These are phyloP conservation scores for Yarrowia divulgata DNA, from an alignment of 805 yeast species.

Conservation along the genomic window DNA sequence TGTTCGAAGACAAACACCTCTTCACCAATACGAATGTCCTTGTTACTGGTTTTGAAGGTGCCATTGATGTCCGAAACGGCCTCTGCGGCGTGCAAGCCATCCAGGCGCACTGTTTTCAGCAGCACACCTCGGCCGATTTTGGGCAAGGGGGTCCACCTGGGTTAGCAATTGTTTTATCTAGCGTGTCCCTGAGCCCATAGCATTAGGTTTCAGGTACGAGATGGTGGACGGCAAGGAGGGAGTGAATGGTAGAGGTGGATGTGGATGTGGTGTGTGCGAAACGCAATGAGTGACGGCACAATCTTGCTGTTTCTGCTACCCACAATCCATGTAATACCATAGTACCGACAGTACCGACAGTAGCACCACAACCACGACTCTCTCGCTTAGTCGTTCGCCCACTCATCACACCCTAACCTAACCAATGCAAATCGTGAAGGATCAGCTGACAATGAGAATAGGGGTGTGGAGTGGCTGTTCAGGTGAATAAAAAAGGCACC, in stretches of 20 bases:
- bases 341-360: no score
- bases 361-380: no score
- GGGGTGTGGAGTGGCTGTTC: not conserved
- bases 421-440: conserved; percentile 1
- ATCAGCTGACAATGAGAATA: conserved; percentile 2
- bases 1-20: conserved; percentile 76
- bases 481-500: not conserved
- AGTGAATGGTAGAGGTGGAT: not conserved
- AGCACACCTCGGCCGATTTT: conserved; percentile 47
- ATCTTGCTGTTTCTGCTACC: no score
- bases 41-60: conserved; percentile 19
- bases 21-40: conserved; percentile 59
- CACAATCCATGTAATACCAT: no score
- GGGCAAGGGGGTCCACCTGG: conserved; percentile 59
- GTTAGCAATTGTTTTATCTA: conserved; percentile 1
- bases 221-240: not conserved
- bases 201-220: not conserved
- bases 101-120: conserved; percentile 46
- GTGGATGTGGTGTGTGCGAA: not conserved
- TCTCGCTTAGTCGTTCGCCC: no score
- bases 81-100: conserved; percentile 28
- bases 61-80: conserved; percentile 39
- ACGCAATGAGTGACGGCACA: no score
- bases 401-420: not conserved
- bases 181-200: not conserved